A percentile compares a stretch with the other conserved stretches of the same genome.
phyloP scores from a whole-genome alignment of 169 alveolate species.

The Cryptosporidium felis region DNA sequence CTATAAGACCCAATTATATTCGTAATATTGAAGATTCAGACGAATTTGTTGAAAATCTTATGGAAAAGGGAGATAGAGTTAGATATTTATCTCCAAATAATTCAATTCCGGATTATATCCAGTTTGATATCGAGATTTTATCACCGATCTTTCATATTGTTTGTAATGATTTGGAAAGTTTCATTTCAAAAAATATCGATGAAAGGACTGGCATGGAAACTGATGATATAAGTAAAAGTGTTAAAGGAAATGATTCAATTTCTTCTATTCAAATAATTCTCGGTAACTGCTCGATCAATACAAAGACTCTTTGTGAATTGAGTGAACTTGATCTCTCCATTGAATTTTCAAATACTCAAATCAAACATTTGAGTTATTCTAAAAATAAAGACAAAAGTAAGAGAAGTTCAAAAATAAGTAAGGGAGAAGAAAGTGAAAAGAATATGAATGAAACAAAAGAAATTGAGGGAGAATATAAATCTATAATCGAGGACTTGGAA shows the following conservation, averaged over 20 bases:
- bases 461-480: neutral
- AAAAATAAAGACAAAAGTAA: neutral
- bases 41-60: constrained; percentile 48
- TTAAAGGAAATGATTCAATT: neutral
- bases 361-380: neutral
- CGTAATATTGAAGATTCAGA: constrained; percentile 4
- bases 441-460: neutral
- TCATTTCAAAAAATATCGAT: too few relatives aligned
- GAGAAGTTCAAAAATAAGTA: neutral
- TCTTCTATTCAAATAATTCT: constrained; percentile 33
- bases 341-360: constrained; percentile 50
- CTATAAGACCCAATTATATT: too few relatives aligned
- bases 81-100: constrained; percentile 30
- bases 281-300: constrained; percentile 43
- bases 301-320: constrained; percentile 18
- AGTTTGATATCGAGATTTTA: constrained; percentile 55
- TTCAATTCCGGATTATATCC: constrained; percentile 58
- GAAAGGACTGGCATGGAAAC: too few relatives aligned
- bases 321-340: constrained; percentile 2
- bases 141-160: constrained; percentile 50
- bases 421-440: neutral
- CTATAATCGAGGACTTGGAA: neutral
- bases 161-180: constrained; percentile 22
- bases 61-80: constrained; percentile 38
- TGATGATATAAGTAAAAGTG: neutral